Evolutionary conservation across 352 stramenopile genomes (phyloP), one percentile per base, ranked within the genome.

Genomic region (Pythium sukuiense): DNA sequence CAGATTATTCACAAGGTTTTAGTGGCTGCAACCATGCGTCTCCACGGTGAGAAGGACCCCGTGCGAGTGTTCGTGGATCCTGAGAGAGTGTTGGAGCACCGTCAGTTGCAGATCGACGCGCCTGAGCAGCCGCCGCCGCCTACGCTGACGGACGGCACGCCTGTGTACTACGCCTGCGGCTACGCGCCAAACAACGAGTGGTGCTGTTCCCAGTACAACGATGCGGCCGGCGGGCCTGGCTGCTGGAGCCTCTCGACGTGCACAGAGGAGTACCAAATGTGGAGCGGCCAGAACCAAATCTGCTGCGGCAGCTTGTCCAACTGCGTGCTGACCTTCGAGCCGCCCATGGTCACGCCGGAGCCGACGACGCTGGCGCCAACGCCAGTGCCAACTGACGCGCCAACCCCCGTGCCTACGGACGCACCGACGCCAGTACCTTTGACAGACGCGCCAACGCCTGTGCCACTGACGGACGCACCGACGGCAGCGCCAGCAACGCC

Each of bases 261-360:
- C 59, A 65, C 41, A 6, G 69, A 86, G 30, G 61, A 77, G 4
- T 77, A 67, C 26, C 65, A 55, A 27, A 26, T 43, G 1, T 86
- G 77, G 77, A 76, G 70, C 60, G 64, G 72, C 13, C 70, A 85
- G 55, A 86, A 86, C 71, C 35, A 80, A 18, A 83, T 88, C 64
- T 88, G 80, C 49, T 88, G 80, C 54, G 69, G 71, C 8, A 46
- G 39, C 13, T 55, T 73, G 18, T 63, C 54, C 18, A 61, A 76
- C 12, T 88, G 80, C 37, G 59, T 61, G 8, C 37, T 78, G 11
- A 85, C 77, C 20, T 84, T 80, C 61, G 48, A 80, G 54, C 45
- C 55, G 2, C 35, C 65, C 14, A 80, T 88, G 73, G 72, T 46
- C 9, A 59, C 68, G 14, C 61, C 63, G 16, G 16, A 63, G n/a